Evolutionary conservation across 1,284 basidiomycete genomes (phyloP), one percentile per base, ranked within the genome.

Genomic region (Leucoagaricus sp.): DNA sequence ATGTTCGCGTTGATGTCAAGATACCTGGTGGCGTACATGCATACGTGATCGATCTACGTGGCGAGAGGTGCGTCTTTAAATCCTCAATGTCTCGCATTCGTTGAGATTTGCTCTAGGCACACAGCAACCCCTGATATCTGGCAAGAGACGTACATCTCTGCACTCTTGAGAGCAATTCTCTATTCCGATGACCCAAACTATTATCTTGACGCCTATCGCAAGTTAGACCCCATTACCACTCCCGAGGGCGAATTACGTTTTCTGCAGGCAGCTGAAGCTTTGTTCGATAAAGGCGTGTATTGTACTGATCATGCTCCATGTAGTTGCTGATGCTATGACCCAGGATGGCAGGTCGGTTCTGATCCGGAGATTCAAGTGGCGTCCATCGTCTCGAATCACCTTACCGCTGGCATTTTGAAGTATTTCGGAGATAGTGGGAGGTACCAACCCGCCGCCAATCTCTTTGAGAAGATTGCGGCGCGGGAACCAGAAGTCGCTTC

Each of bases 341-440:
- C 55, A 93, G 94, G 96, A 28, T 99, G 96, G 97, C 96, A 98
- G 71, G 90, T 98, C 1, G 96, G 96, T 2, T 98, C 95, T 0
- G 96, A 98, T 64, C 96, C 96, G 0, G 97, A 99, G 73, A 96
- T 98, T 33, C 97, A 99, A 70, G 96, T 99, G 19, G 96, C 96
- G 0, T 98, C 96, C 0, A 83, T 96, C n/a, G 94, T 98, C 4
- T 95, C 93, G 34, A 99, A 99, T 70, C 96, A 99, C 70, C 82
- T 99, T 12, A 96, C 95, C 0, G 90, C 94, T 3, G 96, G 92
- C 0, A 85, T 98, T 64, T 85, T 98, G 79, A 98, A 98, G 71
- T 98, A 98, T 74, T 99, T 99, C 69, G 93, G 95, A 10, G 93
- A 96, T 65, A 88, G 92, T 57, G 94, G 89, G 53, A 81, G 96